These are phyloP conservation scores for Tuber umbilicatum DNA, from an alignment of 495 filamentous ascomycete species.

Conservation along the genomic window DNA sequence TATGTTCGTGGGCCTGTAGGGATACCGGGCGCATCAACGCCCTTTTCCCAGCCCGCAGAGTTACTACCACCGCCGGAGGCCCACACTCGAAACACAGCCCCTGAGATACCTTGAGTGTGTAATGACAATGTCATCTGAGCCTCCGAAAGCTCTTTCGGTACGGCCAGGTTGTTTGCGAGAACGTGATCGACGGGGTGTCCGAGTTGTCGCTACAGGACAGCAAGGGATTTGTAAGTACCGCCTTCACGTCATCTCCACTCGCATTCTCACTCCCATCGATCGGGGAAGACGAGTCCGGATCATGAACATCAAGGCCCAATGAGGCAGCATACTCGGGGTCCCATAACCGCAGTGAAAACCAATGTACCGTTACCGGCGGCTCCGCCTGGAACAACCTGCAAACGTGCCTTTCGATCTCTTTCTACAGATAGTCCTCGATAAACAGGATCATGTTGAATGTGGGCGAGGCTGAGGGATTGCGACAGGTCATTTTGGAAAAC, in stretches of 20 bases:
- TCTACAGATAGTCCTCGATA: constrained; percentile 91
- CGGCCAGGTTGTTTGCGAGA: constrained; percentile 34
- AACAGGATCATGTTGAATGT: constrained; percentile 99
- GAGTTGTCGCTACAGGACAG: constrained; percentile 29
- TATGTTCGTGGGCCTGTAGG: constrained; percentile 49
- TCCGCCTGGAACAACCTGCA: constrained; percentile 94
- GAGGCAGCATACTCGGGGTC: constrained; percentile 69
- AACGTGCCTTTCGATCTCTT: constrained; percentile 90
- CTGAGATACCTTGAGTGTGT: constrained; percentile 72
- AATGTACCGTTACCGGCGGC: constrained; percentile 88
- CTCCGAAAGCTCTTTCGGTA: constrained; percentile 65
- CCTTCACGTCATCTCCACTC: constrained; percentile 47
- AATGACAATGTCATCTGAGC: constrained; percentile 81
- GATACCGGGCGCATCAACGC: constrained; percentile 51
- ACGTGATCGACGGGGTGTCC: constrained; percentile 26
- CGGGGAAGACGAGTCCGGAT: constrained; percentile 18
- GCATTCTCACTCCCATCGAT: constrained; percentile 44
- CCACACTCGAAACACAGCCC: constrained; percentile 87
- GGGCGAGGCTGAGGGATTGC: constrained; percentile 93
- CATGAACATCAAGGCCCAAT: constrained; percentile 26
- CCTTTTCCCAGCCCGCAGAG: constrained; percentile 54
- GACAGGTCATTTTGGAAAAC: constrained; percentile 97
- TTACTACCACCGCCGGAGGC: constrained; percentile 49
- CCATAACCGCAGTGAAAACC: constrained; percentile 82
- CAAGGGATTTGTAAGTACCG: constrained; percentile 37